These are phyloP conservation scores for Fusarium piperis DNA, from an alignment of 2,329 filamentous ascomycete species.

Conservation along the genomic window DNA sequence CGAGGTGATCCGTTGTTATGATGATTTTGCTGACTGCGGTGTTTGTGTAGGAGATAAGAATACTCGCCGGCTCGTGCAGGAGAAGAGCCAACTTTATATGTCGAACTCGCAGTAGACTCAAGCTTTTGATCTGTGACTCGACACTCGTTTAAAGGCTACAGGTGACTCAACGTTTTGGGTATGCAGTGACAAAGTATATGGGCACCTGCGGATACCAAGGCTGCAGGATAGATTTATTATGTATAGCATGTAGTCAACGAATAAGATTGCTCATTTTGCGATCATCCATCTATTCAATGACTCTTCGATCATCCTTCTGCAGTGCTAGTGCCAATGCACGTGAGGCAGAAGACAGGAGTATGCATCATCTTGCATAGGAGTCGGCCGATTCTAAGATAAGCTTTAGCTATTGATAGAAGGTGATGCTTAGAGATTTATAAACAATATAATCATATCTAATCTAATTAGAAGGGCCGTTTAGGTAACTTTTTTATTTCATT, in stretches of 20 bases:
- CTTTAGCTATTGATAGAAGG: neutral
- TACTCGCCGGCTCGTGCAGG: fast-evolving
- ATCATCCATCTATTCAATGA: neutral
- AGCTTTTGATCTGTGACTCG: neutral
- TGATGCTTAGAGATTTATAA: neutral
- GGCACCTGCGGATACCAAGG: neutral
- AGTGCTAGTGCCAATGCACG: neutral
- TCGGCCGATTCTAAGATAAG: neutral
- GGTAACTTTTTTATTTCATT: neutral
- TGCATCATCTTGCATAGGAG: neutral
- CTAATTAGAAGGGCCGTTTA: neutral
- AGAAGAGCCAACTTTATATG: neutral
- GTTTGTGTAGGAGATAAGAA: neutral
- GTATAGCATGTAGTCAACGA: neutral
- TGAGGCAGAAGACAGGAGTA: too few species aligned
- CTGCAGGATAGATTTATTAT: neutral
- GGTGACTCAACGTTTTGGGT: neutral
- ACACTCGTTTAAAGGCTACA: neutral
- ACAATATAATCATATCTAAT: neutral
- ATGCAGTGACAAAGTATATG: neutral
- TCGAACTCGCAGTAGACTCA: neutral
- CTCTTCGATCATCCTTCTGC: neutral
- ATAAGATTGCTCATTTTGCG: neutral
- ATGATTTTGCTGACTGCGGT: neutral
- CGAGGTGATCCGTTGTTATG: neutral